Base-by-base conservation (phyloP, 108 stramenopile genomes). In the Parmales sp. region DNA sequence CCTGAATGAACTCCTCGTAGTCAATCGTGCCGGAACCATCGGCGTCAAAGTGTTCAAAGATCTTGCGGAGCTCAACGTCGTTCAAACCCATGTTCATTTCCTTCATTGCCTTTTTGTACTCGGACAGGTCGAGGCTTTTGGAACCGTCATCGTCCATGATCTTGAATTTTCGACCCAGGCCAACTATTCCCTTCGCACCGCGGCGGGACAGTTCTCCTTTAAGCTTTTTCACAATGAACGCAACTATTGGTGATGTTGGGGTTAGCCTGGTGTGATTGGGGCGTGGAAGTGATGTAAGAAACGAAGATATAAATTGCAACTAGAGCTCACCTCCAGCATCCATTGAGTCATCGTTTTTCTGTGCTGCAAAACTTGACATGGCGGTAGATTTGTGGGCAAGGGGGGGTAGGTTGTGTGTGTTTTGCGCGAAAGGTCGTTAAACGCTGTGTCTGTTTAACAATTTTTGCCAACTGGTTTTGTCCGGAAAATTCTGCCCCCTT, bases 21-120 rank as follows among this genome's bases (percentile, higher is more conserved):
- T 25, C 38, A 20, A 74, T 29, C 6, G 23, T 19, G n/a, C 77
- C 79, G 29, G 63, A 44, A 25, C 76, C 18, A 65, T 82, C 77
- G 16, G 38, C 34, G 65, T 85, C 83, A 25, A 85, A 80, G 60
- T 70, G 54, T 20, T 81, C 78, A 38, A 85, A 79, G 22, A 85
- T 51, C 28, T 65, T 43, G 65, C 67, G 63, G 11, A 51, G 65
- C 51, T 73, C 72, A 0, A 39, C 39, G 3, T 66, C 71, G 34
- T 38, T 41, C 45, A 65, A 48, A 5, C 26, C 31, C 65, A 72
- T 72, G 65, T 64, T 43, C 44, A 37, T 66, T 31, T 54, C 41
- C 1, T 31, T 37, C 5, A 50, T 37, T 37, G 65, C 81, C 46
- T 72, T 70, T 71, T 76, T 70, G 73, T 82, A 77, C 75, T 83